Evolutionary conservation across 352 stramenopile species (phyloP).

Genomic region (Blastocystis sp.): DNA sequence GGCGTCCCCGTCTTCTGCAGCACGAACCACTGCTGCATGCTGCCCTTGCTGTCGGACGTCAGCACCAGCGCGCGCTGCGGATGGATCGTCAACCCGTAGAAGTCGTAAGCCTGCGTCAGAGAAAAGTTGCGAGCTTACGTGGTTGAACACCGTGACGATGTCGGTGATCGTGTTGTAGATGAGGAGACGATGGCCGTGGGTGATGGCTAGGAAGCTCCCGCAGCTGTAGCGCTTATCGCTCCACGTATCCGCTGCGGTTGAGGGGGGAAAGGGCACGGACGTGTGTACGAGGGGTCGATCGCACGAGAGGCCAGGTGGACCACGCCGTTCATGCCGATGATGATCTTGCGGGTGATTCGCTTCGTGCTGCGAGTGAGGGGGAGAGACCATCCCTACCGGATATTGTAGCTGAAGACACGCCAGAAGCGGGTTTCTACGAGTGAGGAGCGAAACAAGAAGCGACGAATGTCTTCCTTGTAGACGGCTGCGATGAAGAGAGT

Average conservation of each 20-base stretch:
- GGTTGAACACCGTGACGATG: not conserved
- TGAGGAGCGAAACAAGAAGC: not conserved
- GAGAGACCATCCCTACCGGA: not conserved
- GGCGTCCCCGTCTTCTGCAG: not conserved
- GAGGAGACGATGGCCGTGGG: not conserved
- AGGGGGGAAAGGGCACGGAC: not conserved
- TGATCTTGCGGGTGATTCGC: not conserved
- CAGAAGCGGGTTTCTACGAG: not conserved
- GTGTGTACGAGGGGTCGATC: not conserved
- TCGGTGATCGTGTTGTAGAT: not conserved
- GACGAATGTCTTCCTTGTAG: not conserved
- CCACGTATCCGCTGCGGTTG: not conserved
- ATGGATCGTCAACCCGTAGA: not conserved
- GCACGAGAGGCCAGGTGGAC: not conserved
- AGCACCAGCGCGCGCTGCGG: not conserved
- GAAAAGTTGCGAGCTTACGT: not conserved
- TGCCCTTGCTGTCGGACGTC: not conserved
- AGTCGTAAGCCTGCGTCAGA: not conserved
- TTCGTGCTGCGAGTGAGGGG: not conserved
- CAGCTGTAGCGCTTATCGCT: not conserved
- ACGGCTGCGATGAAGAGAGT: not conserved
- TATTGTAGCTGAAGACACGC: not conserved
- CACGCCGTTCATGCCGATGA: not conserved
- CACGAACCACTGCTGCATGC: slow-evolving; percentile 19
- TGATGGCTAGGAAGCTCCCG: slow-evolving; percentile 3